Evolutionary conservation across 2,329 filamentous ascomycete genomes (phyloP), one percentile per base, ranked within the genome.

Genomic region (Myotisia sp.): DNA sequence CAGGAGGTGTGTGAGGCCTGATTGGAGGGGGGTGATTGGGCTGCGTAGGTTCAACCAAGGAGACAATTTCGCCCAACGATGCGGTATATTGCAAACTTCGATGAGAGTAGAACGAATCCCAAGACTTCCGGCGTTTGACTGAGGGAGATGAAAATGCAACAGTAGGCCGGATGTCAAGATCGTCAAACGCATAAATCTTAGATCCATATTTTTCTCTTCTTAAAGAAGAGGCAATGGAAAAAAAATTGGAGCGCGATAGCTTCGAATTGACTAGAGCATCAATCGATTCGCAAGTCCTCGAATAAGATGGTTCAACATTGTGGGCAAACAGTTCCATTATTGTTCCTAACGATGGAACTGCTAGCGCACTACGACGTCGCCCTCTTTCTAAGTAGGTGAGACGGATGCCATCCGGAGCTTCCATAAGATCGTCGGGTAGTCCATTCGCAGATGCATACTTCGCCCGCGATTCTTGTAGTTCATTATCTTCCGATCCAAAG

Each of bases 1-100:
- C 60, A 1, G 59, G 58, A 13, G 62, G 61, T 3, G 62, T 65
- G 3, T 55, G 53, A 12, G 46, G 41, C 39, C 60, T 48, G 19
- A 45, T 37, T 8, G 59, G 59, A 19, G 60, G 58, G 35, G 56
- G 51, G 37, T 50, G 54, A 32, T 38, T 42, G 19, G 60, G 60
- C 16, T 52, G 43, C 21, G 45, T 37, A 18, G 52, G 51, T 21
- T 44, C 47, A 14, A 48, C 47, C n/a, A 53, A 53, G 10, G 49
- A 51, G 14, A 37, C 30, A 10, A 45, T 12, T 18, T 43, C 46
- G 27, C 26, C 38, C 5, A 49, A 44, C 50, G 47, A 53, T 27
- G 38, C 39, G 5, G 44, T 40, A 17, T 36, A 37, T 33, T 38
- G 42, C 18, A 48, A 41, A 27, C 37, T 44, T 18, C 43, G 39